Percentiles rank a stretch among this genome's conserved stretches.
phyloP scores from a whole-genome alignment of 1,139 yeast genomes.

The Taphrina communis region DNA sequence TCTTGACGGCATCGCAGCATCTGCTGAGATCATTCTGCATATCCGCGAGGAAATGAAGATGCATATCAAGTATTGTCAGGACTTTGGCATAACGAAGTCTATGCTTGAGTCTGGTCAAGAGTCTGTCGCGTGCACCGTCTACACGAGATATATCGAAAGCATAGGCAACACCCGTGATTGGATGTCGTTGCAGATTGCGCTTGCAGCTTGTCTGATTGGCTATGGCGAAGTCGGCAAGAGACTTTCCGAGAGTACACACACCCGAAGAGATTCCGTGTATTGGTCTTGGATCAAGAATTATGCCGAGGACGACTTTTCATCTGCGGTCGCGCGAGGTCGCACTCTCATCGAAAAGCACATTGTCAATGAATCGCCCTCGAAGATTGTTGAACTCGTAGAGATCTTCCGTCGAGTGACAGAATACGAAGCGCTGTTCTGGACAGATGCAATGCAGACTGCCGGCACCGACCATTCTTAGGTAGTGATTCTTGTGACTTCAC shows the following conservation, averaged over 20 bases:
- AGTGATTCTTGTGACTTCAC: conserved; percentile 14
- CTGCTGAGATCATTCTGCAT: conserved; percentile 60
- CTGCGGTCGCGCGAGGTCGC: conserved; percentile 61
- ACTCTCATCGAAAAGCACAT: conserved; percentile 32
- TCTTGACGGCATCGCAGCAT: conserved; percentile 57
- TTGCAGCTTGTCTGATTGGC: conserved; percentile 41
- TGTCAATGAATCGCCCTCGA: conserved; percentile 15
- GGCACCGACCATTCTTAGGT: conserved; percentile 1
- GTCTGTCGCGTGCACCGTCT: conserved; percentile 63
- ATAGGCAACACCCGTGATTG: conserved; percentile 40
- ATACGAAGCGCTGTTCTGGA: conserved; percentile 39
- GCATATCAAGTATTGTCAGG: conserved; percentile 61
- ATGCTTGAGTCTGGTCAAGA: conserved; percentile 59
- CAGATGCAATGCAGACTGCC: conserved; percentile 15
- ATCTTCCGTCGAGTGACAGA: conserved; percentile 40
- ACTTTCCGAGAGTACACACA: conserved; percentile 6
- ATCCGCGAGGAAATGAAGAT: conserved; percentile 63
- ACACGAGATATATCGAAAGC: conserved; percentile 63
- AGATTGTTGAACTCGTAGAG: conserved; percentile 30
- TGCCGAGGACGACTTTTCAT: conserved; percentile 61
- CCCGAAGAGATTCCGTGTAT: conserved; percentile 51
- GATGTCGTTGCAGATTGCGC: conserved; percentile 42
- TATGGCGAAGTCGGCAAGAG: conserved; percentile 41
- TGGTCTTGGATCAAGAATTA: conserved; percentile 69
- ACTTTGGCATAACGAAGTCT: conserved; percentile 58